Conservation (phyloP, 495 filamentous ascomycete species). For the Chaetomium tenue region DNA sequence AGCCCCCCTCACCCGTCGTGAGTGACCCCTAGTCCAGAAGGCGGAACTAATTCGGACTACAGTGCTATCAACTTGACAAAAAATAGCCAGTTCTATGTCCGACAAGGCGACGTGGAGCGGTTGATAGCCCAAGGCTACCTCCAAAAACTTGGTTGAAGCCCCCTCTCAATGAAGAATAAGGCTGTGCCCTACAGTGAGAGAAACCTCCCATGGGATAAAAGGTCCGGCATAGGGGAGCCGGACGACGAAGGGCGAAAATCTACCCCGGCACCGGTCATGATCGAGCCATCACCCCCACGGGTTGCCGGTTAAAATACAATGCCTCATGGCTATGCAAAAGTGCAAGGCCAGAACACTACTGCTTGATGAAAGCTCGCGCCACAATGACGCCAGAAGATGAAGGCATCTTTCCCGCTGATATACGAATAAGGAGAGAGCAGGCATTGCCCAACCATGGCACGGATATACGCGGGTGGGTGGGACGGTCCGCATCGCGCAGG, state of each 20-base stretch:
- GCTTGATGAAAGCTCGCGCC: constrained; percentile 32
- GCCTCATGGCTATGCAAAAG: too few species aligned
- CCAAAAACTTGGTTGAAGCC: constrained; percentile 66
- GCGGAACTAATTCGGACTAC: constrained; percentile 24
- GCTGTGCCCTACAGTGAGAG: neutral
- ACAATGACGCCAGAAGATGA: constrained; percentile 34
- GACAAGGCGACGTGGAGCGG: constrained; percentile 93
- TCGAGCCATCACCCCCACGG: too few species aligned
- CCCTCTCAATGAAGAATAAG: neutral
- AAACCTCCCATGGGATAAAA: neutral
- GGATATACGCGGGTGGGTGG: too few species aligned
- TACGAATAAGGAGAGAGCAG: neutral
- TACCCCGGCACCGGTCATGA: too few species aligned
- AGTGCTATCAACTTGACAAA: constrained; percentile 96
- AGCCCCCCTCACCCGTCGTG: constrained; percentile 19
- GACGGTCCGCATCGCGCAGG: neutral
- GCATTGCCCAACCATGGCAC: neutral
- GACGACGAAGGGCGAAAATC: too few species aligned
- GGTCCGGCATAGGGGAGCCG: neutral
- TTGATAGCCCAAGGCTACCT: constrained; percentile 96
- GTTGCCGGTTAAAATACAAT: too few species aligned
- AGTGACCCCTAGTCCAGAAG: neutral
- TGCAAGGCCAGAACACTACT: neutral
- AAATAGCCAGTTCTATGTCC: constrained; percentile 96
- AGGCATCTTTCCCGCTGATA: constrained; percentile 16